Base-by-base conservation (phyloP, 345 rosid genomes). In the Odontarrhena argentea region DNA sequence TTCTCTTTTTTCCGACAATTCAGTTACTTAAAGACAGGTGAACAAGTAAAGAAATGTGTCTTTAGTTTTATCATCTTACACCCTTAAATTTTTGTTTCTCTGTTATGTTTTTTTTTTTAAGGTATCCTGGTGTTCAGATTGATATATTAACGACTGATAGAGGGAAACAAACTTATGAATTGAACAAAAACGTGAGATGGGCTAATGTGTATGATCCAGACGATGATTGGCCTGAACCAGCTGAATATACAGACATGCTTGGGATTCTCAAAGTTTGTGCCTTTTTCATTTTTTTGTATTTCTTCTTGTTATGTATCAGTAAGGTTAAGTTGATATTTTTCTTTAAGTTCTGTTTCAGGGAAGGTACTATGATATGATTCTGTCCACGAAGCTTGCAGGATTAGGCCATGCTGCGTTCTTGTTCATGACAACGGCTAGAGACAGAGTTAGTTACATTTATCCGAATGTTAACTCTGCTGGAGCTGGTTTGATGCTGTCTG, bases 131-230 rank as follows among this genome's bases (percentile, higher is more conserved):
- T 55, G 94, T 86, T 75, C 94, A 79, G 65, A 76, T 93, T n/a
- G 96, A 90, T 76, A 68, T 88, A 10, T 28, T 93, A 41, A 77
- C 97, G 11, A 75, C 96, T 5, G 79, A 77, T 0, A 87, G 98
- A 80, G 98, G 98, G 55, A 93, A 93, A 74, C 98, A 93, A 79
- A 84, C 97, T 26, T 83, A 77, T 15, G 96, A 88, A 76, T 42
- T 93, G 79, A 93, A 90, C 76, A 93, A 93, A 87, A 90, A 86
- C 69, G 97, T 93, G 68, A 86, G 97, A 59, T 93, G 97, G 96
- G 96, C 97, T 18, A 68, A 77, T 77, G 94, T n/a, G 36, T 93
- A 87, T 71, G 98, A 93, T 70, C 86, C 70, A 26, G 98, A 90
- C 38, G 92, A 86, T 67, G 77, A 87, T 55, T 92, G 84, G 80